Percentiles rank a stretch among this genome's conserved stretches.
phyloP scores from a whole-genome alignment of 805 yeast genomes.

The Clavispora fructus region DNA sequence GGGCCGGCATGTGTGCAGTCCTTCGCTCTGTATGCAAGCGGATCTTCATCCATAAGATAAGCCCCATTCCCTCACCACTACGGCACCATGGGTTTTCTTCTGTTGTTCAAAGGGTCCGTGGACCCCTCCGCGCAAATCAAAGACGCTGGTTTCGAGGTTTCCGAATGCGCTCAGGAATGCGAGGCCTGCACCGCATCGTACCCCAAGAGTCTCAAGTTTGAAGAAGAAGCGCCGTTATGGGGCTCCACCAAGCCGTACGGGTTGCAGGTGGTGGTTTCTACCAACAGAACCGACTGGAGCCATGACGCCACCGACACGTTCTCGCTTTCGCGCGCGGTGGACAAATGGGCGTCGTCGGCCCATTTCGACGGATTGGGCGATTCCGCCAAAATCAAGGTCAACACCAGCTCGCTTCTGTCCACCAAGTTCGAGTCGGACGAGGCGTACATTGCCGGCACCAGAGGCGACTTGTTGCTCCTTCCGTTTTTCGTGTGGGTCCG shows the following conservation, averaged over 20 bases:
- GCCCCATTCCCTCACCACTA: not conserved
- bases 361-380: conserved; percentile 18
- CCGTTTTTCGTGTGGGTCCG: conserved; percentile 73
- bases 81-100: conserved; percentile 9
- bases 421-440: conserved; percentile 37
- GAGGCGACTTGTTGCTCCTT: conserved; percentile 59
- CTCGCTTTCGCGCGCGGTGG: conserved; percentile 41
- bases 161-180: conserved; percentile 53
- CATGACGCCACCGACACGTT: conserved; percentile 56
- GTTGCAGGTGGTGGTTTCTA: conserved; percentile 72
- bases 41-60: too few species aligned
- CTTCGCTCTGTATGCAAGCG: too few species aligned
- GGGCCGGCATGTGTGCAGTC: too few species aligned
- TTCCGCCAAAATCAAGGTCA: conserved; percentile 37
- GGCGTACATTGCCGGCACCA: conserved; percentile 36
- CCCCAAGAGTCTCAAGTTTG: conserved; percentile 43
- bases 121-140: conserved; percentile 9
- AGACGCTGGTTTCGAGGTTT: conserved; percentile 25
- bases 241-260: conserved; percentile 66
- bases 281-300: conserved; percentile 82
- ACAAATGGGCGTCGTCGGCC: conserved; percentile 27
- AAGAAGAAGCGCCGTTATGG: conserved; percentile 48
- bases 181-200: conserved; percentile 46
- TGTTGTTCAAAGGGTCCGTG: conserved; percentile 7
- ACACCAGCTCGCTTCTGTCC: conserved; percentile 51